phyloP scores from a whole-genome alignment of 2,329 filamentous ascomycete genomes.

The Pseudogymnoascus sp. region DNA sequence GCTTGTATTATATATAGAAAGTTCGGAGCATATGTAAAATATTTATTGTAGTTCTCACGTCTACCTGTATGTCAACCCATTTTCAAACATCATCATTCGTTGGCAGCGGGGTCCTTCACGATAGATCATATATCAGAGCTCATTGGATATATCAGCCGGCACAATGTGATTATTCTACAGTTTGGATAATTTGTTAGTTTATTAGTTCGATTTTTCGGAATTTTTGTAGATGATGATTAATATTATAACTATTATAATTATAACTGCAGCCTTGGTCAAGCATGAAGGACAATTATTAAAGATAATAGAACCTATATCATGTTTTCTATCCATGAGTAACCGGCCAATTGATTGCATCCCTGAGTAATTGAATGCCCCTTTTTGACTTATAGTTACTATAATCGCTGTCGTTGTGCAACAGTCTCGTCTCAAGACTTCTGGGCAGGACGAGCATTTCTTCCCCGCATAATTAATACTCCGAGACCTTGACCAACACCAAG shows the following conservation, averaged over 20 bases:
- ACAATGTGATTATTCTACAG: background rate
- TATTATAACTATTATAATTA: background rate
- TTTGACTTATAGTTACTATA: no score
- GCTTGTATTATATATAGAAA: conserved; percentile 9
- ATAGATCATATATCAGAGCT: background rate
- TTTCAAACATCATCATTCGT: background rate
- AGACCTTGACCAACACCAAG: background rate
- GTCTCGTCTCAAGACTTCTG: no score
- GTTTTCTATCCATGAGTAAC: no score
- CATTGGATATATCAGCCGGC: background rate
- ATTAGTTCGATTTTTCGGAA: background rate
- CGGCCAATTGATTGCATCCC: no score
- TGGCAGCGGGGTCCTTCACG: background rate
- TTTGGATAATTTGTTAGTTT: background rate
- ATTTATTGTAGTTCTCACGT: background rate
- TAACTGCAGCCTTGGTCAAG: no score
- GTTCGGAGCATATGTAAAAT: conserved; percentile 5
- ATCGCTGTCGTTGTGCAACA: no score
- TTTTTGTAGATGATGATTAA: background rate
- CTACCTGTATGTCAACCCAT: background rate
- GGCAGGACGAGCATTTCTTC: background rate
- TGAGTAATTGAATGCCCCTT: no score
- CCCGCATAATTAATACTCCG: conserved; percentile 5
- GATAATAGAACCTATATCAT: background rate
- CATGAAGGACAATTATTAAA: no score